Evolutionary conservation across 2,329 filamentous ascomycete species (phyloP), one percentile per base, ranked within the genome.

Genomic region (Colletotrichum eleusines): DNA sequence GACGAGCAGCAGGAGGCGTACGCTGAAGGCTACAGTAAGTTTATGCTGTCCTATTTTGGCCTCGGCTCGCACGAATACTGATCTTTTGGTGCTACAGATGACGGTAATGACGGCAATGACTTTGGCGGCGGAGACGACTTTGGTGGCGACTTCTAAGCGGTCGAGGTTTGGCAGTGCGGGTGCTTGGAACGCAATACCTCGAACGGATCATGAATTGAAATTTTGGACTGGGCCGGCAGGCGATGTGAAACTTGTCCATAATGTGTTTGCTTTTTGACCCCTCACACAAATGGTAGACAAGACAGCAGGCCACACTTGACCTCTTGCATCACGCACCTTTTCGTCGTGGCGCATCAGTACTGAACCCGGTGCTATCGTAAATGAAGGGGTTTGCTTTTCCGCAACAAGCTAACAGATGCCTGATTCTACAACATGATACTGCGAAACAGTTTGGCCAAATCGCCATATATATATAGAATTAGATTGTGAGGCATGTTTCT

Each of bases 1-100:
- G 88, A 91, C 72, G 78, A 86, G 57, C 81, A 92, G 74, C 81
- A 91, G 71, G 84, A 89, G 6, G 87, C 88, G 38, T 91, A 86
- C 66, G 75, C 81, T 50, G 80, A 86, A 0, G 85, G 84, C 66
- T 84, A 79, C 69, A 63, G 81, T 83, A 75, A 78, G 81, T 79
- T 20, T 6, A 14, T 8, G 14, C 28, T 2, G 2, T 12, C 33
- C 23, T 8, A 38, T 12, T 11, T 35, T n/a, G 5, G 2, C 11
- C 7, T 38, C 46, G 20, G 8, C 42, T 46, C 42, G 2, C 51
- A 11, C 5, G 20, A 5, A 26, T 66, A 48, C 74, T 78, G 72
- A 78, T 66, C 14, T 9, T 63, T 23, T 8, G 42, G 26, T 8
- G 11, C 16, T 38, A 8, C 18, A 72, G 33, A 73, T 26, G 72